A percentile compares a stretch with the other conserved stretches of the same genome.
phyloP scores from a whole-genome alignment of 2,329 filamentous ascomycete species.

The Sclerotinia spermophila region DNA sequence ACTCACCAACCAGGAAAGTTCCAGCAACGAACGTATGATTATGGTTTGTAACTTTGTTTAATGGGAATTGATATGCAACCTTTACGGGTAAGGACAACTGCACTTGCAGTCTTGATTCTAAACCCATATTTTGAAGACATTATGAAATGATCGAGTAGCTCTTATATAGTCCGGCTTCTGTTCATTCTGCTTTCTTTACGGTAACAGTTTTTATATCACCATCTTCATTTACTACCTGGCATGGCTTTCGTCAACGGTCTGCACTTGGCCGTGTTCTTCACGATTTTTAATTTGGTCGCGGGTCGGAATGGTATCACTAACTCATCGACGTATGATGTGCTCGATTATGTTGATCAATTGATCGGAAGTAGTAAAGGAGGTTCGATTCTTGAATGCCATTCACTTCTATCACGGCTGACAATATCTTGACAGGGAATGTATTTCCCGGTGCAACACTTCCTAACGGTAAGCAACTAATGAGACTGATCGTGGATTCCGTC shows the following conservation, averaged over 20 bases:
- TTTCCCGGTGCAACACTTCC: conserved; percentile 54
- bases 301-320: conserved; percentile 24
- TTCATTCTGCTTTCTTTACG: not conserved
- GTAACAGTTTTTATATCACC: not conserved
- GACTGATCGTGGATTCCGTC: not conserved
- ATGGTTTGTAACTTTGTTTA: conserved; percentile 8
- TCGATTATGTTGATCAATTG: conserved; percentile 47
- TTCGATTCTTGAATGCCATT: not conserved
- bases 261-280: conserved; percentile 1
- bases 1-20: not conserved
- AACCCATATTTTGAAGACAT: not conserved
- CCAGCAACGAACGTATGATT: conserved; percentile 2
- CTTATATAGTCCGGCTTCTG: conserved; percentile 3
- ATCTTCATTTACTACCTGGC: not conserved
- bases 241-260: conserved; percentile 20
- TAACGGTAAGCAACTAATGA: conserved; percentile 40
- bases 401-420: not conserved
- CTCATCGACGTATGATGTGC: conserved; percentile 36
- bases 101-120: not conserved
- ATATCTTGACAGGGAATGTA: conserved; percentile 42
- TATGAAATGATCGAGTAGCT: not conserved
- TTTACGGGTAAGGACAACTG: not conserved
- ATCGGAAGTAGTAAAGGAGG: conserved; percentile 55
- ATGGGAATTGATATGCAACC: conserved; percentile 7
- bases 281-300: not conserved